Percentiles rank a stretch among this genome's conserved stretches.
These are phyloP conservation scores for Haplographium delicatum DNA, from an alignment of 495 filamentous ascomycete genomes.

Conservation along the genomic window DNA sequence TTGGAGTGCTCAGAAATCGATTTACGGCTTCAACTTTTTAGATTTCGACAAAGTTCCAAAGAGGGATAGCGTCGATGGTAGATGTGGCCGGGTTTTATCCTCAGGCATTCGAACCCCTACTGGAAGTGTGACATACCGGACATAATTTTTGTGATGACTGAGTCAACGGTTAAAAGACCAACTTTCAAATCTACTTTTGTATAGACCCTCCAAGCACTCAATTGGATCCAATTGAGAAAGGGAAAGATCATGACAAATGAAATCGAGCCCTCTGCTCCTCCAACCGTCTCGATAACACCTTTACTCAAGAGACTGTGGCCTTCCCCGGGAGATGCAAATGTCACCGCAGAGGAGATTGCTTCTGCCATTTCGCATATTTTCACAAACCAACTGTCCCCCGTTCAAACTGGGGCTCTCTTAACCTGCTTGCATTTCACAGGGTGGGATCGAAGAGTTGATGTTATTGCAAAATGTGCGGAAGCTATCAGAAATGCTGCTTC, in stretches of 20 bases:
- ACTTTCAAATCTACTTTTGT: not conserved
- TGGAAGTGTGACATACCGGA: no score
- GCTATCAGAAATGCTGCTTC: slow-evolving; percentile 66
- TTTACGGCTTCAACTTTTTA: not conserved
- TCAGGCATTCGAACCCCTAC: no score
- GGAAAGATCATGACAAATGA: slow-evolving; percentile 5
- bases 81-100: no score
- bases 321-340: slow-evolving; percentile 42
- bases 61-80: not conserved
- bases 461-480: slow-evolving; percentile 70
- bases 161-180: not conserved
- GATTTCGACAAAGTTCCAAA: slow-evolving; percentile 12
- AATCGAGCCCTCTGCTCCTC: slow-evolving; percentile 20
- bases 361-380: slow-evolving; percentile 84
- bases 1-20: not conserved
- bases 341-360: slow-evolving; percentile 77
- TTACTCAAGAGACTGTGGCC: slow-evolving; percentile 78
- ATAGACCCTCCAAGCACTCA: not conserved
- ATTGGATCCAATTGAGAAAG: no score
- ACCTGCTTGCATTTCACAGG: slow-evolving; percentile 86
- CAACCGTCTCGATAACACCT: slow-evolving; percentile 63
- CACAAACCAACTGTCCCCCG: slow-evolving; percentile 71
- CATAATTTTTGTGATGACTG: not conserved
- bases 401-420: slow-evolving; percentile 78
- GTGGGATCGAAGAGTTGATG: slow-evolving; percentile 67